A percentile compares a stretch with the other conserved stretches of the same genome.
Conservation (phyloP, 2,329 filamentous ascomycete genomes). For the Pseudocercospora crystallina region DNA sequence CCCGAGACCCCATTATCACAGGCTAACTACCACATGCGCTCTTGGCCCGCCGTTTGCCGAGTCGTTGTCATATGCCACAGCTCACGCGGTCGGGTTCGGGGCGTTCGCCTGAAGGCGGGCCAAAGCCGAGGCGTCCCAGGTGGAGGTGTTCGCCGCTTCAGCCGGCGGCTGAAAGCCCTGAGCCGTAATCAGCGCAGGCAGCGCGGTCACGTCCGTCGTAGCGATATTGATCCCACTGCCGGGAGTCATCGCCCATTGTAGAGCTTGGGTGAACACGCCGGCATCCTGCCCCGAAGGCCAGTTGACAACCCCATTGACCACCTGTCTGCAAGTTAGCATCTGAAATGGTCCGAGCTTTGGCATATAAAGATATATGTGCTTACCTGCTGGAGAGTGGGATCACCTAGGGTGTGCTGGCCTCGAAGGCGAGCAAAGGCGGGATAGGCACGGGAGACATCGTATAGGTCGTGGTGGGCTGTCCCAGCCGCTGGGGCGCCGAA, state of each 20-base stretch:
- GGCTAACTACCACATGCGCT: too few relatives aligned
- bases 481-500: background rate
- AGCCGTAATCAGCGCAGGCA: background rate
- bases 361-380: too few relatives aligned
- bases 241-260: constrained; percentile 2
- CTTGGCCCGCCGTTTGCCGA: too few relatives aligned
- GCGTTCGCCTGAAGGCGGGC: background rate
- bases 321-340: background rate
- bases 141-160: background rate
- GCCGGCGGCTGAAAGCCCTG: background rate
- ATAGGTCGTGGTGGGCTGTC: background rate
- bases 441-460: background rate
- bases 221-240: background rate
- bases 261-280: constrained; percentile 10
- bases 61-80: too few relatives aligned
- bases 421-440: too few relatives aligned
- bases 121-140: constrained; percentile 3
- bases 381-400: too few relatives aligned
- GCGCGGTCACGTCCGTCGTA: background rate
- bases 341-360: background rate
- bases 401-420: too few relatives aligned
- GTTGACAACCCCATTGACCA: constrained; percentile 9
- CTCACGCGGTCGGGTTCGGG: background rate
- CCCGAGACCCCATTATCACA: too few relatives aligned
- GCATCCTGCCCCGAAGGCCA: constrained; percentile 12